phyloP scores from a whole-genome alignment of 768 basidiomycete species.

The Ramaria rubella region DNA sequence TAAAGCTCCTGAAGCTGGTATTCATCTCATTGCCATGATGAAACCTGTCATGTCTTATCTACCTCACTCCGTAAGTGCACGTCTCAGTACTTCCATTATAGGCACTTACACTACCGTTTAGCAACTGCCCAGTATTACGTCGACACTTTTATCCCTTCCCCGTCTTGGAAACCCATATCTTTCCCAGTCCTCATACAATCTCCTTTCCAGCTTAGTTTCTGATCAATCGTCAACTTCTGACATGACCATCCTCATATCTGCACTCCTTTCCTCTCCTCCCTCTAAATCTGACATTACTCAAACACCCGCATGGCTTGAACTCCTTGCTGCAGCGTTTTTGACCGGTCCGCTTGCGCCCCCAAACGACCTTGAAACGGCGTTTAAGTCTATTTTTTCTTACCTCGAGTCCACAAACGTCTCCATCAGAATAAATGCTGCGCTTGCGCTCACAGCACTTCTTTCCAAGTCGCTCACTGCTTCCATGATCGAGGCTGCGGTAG shows the following conservation, averaged over 20 bases:
- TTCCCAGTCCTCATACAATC: slow-evolving; percentile 79
- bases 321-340: slow-evolving; percentile 22
- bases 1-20: slow-evolving; percentile 64
- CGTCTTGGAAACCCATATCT: slow-evolving; percentile 85
- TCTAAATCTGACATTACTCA: slow-evolving; percentile 60
- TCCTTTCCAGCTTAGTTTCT: slow-evolving; percentile 75
- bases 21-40: slow-evolving; percentile 59
- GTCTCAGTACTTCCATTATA: background rate
- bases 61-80: slow-evolving; percentile 58
- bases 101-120: slow-evolving; percentile 26
- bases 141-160: slow-evolving; percentile 71
- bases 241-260: slow-evolving; percentile 51
- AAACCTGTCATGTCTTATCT: slow-evolving; percentile 50
- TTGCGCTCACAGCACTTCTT: slow-evolving; percentile 52
- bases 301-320: slow-evolving; percentile 70
- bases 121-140: slow-evolving; percentile 66
- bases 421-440: slow-evolving; percentile 57
- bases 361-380: slow-evolving; percentile 45
- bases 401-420: slow-evolving; percentile 61
- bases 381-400: slow-evolving; percentile 72
- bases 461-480: slow-evolving; percentile 64
- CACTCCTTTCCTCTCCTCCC: slow-evolving; percentile 64
- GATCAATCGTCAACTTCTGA: slow-evolving; percentile 41
- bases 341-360: background rate
- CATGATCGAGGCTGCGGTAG: slow-evolving; percentile 49